A percentile compares a stretch with the other conserved stretches of the same genome.
Conservation (phyloP, 1,284 basidiomycete species). For the Gomphus sp. region DNA sequence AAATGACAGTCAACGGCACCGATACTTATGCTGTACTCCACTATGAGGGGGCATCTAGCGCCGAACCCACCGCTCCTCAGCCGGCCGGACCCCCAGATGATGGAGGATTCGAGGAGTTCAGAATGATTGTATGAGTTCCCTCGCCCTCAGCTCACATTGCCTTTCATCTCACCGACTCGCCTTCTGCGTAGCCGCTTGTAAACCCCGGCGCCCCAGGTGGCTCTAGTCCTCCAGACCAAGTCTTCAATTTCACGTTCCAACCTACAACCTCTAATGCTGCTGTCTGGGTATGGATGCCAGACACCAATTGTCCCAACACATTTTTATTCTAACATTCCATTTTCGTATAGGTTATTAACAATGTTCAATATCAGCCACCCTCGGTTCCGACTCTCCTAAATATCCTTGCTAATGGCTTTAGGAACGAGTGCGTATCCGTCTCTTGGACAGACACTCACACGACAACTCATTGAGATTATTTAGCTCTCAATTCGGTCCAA, state of each 20-base stretch:
- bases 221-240: neutral
- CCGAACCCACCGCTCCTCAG: too few species aligned
- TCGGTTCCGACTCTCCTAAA: constrained; percentile 39
- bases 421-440: constrained; percentile 22
- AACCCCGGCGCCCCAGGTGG: too few species aligned
- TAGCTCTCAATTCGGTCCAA: constrained; percentile 3
- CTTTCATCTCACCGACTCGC: too few species aligned
- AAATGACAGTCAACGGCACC: too few species aligned
- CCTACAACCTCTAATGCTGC: neutral
- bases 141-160: neutral
- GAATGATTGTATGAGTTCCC: too few species aligned
- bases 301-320: neutral
- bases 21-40: too few species aligned
- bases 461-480: constrained; percentile 19
- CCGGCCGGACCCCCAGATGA: too few species aligned
- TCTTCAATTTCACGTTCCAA: constrained; percentile 7
- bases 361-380: constrained; percentile 26
- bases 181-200: too few species aligned
- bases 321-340: neutral
- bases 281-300: neutral
- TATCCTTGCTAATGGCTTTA: constrained; percentile 35
- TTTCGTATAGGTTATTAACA: constrained; percentile 32
- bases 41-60: too few species aligned
- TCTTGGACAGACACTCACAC: constrained; percentile 14
- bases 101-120: too few species aligned